These are phyloP conservation scores for Cladosporium sp. DNA, from an alignment of 2,329 filamentous ascomycete species.

Conservation along the genomic window DNA sequence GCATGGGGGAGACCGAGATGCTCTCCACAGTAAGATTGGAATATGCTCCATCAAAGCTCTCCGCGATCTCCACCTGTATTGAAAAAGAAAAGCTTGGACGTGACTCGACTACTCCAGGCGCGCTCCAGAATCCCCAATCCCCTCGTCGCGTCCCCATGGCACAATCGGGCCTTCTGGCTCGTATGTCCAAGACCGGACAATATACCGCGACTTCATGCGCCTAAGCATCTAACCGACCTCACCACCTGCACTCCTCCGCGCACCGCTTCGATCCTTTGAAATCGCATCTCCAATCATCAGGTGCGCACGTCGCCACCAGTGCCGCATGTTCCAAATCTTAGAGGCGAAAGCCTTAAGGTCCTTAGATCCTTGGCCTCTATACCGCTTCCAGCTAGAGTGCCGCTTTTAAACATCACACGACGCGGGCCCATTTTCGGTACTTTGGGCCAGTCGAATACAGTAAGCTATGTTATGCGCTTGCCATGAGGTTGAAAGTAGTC, in stretches of 20 bases:
- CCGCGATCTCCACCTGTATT: conserved; percentile 7
- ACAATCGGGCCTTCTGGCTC: conserved; percentile 15
- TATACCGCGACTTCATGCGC: background rate
- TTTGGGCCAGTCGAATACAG: background rate
- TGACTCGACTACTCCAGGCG: conserved; percentile 49
- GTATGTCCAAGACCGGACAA: background rate
- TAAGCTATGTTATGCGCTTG: conserved; percentile 7
- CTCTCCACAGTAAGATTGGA: background rate
- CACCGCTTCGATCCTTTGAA: background rate
- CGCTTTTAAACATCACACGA: conserved; percentile 1
- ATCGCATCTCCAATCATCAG: background rate
- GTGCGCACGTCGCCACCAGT: background rate
- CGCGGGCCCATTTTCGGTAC: conserved; percentile 12
- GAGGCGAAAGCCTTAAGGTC: conserved; percentile 6
- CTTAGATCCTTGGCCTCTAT: conserved; percentile 10
- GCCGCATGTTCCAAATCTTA: conserved; percentile 5
- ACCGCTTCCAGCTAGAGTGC: conserved; percentile 10
- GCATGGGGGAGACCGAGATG: background rate
- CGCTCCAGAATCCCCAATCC: conserved; percentile 44
- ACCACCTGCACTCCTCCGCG: background rate
- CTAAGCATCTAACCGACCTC: conserved; percentile 7
- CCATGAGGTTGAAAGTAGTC: background rate
- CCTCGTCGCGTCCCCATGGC: conserved; percentile 45
- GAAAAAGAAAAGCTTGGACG: conserved; percentile 45
- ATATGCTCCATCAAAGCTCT: background rate